phyloP scores from a whole-genome alignment of 352 stramenopile species.

The Globisporangium uncinulatum region DNA sequence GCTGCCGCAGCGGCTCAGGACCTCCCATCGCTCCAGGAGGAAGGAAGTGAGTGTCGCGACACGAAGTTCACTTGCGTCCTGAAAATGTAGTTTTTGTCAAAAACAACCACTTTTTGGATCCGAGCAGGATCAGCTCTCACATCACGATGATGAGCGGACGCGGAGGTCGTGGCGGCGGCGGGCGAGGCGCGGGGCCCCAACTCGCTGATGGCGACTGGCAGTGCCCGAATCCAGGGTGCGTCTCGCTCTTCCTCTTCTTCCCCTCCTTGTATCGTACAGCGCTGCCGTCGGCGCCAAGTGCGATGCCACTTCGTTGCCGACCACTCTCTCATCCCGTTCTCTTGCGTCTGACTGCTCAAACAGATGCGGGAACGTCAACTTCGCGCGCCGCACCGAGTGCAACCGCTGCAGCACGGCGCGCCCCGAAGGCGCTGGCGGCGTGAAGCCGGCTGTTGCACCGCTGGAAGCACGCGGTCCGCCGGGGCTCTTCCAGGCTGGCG shows the following conservation, averaged over 20 bases:
- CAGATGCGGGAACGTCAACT: conserved; percentile 83
- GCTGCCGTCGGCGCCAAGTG: background rate
- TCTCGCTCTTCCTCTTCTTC: background rate
- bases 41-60: no score
- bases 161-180: conserved; percentile 21
- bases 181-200: conserved; percentile 43
- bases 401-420: conserved; percentile 76
- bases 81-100: no score
- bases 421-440: conserved; percentile 29
- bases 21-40: no score
- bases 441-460: conserved; percentile 11
- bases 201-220: conserved; percentile 68
- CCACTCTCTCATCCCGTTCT: background rate
- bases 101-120: no score
- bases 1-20: no score
- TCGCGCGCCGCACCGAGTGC: conserved; percentile 70
- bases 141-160: conserved; percentile 31
- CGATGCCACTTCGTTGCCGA: background rate
- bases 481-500: conserved; percentile 70
- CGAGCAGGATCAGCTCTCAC: no score
- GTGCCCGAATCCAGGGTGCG: conserved; percentile 74
- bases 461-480: conserved; percentile 49
- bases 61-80: no score
- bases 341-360: conserved; percentile 1
- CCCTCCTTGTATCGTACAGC: background rate